These are phyloP conservation scores for Phytophthora aleatoria DNA, from an alignment of 352 stramenopile genomes.

Conservation along the genomic window DNA sequence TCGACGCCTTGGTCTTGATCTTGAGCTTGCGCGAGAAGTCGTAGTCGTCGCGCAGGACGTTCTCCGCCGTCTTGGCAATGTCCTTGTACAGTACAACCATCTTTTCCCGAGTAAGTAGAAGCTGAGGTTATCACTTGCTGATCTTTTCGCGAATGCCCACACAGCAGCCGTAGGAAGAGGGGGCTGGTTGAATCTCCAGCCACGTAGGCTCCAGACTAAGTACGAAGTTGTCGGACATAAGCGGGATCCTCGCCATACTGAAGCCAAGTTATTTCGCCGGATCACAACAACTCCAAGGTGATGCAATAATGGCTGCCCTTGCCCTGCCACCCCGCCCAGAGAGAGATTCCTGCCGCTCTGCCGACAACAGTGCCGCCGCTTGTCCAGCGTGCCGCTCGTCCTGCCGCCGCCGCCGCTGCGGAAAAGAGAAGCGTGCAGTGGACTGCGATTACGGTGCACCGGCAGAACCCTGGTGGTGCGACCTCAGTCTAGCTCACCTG, in stretches of 20 bases:
- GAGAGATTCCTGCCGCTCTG: conserved; percentile 6
- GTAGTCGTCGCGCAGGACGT: conserved; percentile 88
- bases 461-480: conserved; percentile 6
- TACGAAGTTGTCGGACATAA: conserved; percentile 31
- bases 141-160: conserved; percentile 69
- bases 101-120: conserved; percentile 1
- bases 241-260: conserved; percentile 5
- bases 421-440: too few relatives aligned
- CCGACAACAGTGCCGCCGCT: too few relatives aligned
- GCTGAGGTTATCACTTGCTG: conserved; percentile 29
- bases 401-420: too few relatives aligned
- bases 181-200: conserved; percentile 24
- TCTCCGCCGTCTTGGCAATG: conserved; percentile 85
- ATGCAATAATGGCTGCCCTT: conserved; percentile 23
- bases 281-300: conserved; percentile 22
- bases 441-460: not conserved
- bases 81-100: conserved; percentile 88
- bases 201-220: conserved; percentile 30
- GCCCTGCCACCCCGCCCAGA: not conserved
- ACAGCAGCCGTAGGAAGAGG: conserved; percentile 19
- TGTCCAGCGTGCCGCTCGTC: too few relatives aligned
- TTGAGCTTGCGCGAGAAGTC: conserved; percentile 92
- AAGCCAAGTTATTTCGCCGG: conserved; percentile 6
- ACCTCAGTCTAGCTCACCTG: not conserved
- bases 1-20: conserved; percentile 89